Percentiles rank a stretch among this genome's conserved stretches.
phyloP scores from a whole-genome alignment of 139 green algal genomes.

The Tetraselmis chui region DNA sequence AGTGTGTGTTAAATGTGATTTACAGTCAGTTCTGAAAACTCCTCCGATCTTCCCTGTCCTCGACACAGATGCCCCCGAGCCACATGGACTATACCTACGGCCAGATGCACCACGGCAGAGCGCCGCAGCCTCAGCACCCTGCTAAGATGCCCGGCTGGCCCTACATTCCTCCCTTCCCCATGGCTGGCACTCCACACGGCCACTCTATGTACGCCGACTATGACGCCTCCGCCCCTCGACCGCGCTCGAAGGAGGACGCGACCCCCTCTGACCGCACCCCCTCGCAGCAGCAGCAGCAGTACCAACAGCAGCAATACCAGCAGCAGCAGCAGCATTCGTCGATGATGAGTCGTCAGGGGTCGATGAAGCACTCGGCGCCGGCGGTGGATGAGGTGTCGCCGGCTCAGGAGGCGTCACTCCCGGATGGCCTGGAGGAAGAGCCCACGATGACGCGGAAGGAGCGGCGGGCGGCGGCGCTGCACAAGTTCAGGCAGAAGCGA shows the following conservation, averaged over 20 bases:
- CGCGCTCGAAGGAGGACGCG: neutral
- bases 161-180: neutral
- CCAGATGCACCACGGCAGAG: neutral
- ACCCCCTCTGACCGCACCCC: neutral
- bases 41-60: too few relatives aligned
- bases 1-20: too few relatives aligned
- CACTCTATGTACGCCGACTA: neutral
- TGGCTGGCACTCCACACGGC: neutral
- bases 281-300: too few relatives aligned
- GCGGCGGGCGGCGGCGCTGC: slow-evolving; percentile 29
- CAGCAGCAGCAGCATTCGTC: too few relatives aligned
- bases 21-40: too few relatives aligned
- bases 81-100: neutral
- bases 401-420: too few relatives aligned
- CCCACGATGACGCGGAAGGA: slow-evolving; percentile 6
- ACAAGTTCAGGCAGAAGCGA: slow-evolving; percentile 63
- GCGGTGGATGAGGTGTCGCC: too few relatives aligned
- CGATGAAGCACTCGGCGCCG: too few relatives aligned
- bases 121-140: neutral
- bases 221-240: neutral
- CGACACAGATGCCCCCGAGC: neutral
- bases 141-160: neutral
- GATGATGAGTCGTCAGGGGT: too few relatives aligned
- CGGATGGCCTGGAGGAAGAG: neutral
- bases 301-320: too few relatives aligned